Base-by-base conservation (phyloP, 805 yeast species). In the Yamadazyma nakazawae region DNA sequence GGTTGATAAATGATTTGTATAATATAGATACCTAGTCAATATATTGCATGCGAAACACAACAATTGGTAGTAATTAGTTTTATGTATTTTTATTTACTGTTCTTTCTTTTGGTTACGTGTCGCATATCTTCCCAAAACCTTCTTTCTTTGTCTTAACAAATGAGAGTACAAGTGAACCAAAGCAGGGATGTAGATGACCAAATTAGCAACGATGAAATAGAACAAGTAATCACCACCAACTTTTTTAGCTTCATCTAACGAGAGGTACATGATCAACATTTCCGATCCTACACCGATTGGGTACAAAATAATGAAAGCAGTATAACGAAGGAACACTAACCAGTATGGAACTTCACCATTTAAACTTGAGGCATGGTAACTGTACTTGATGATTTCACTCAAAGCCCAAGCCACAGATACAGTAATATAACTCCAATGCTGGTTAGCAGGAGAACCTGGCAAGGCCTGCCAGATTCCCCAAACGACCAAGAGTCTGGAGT, bases 231-330 rank as follows among this genome's bases (percentile, higher is more conserved):
- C 50, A 5, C 85, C 84, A 42, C 74, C 72, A 28, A 58, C 75
- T 40, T 54, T 53, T 43, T 69, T 75, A n/a, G 96, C 96, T 40
- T 78, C 80, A n/a, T 75, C 77, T 43, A 92, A 72, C 0, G 96
- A 82, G 46, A 81, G 66, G 66, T 80, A 84, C 49, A 88, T 75
- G 67, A 89, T 79, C 31, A 74, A 59, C 49, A 86, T 73, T 64
- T 94, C 99, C 51, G 92, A 81, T 1, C 86, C 79, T n/a, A 91
- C 97, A 2, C 99, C 99, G 17, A 85, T 65, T 16, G 99, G 99
- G 60, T 94, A 94, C 53, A 94, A 72, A 2, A 88, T 79, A 54
- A 79, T 78, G 66, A 94, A 94, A 24, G 88, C 69, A 52, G 87
- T 86, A 75, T 94, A 94, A 59, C 99, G 79, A 53, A 89, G 68